Conservation (phyloP, 768 basidiomycete genomes). For the Boletus subcaerulescens region DNA sequence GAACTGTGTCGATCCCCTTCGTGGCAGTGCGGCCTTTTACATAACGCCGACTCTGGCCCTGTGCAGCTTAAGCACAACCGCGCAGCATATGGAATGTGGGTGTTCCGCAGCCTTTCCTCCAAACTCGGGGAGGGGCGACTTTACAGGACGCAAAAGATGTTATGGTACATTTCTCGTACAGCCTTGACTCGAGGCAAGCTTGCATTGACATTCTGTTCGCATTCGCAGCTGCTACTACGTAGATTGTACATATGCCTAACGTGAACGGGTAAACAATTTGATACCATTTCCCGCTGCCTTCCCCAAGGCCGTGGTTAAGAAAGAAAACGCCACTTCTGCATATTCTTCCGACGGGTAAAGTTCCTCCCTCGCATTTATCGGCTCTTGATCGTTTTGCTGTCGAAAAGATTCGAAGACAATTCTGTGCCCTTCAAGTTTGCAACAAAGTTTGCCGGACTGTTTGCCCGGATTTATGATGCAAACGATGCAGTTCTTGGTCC, state of each 20-base stretch:
- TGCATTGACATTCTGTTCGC: too few relatives aligned
- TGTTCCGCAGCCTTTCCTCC: too few relatives aligned
- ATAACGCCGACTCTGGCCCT: too few relatives aligned
- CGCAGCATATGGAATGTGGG: too few relatives aligned
- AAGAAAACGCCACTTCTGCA: not conserved
- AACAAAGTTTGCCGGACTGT: not conserved
- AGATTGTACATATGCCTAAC: not conserved
- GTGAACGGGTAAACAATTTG: not conserved
- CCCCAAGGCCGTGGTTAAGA: not conserved
- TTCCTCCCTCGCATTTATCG: not conserved
- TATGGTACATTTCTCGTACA: too few relatives aligned
- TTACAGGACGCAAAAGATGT: too few relatives aligned
- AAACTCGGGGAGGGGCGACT: too few relatives aligned
- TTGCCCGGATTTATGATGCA: not conserved
- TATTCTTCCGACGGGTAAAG: not conserved
- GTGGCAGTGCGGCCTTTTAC: too few relatives aligned
- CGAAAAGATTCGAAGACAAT: not conserved
- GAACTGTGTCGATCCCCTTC: too few relatives aligned
- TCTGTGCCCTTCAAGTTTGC: not conserved
- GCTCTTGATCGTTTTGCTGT: not conserved
- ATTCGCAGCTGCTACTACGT: too few relatives aligned
- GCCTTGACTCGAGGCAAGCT: too few relatives aligned
- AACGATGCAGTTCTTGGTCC: not conserved
- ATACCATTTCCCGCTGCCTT: not conserved
- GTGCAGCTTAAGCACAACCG: too few relatives aligned